Conservation (phyloP, 1,139 yeast species). For the Pichia sp. region DNA sequence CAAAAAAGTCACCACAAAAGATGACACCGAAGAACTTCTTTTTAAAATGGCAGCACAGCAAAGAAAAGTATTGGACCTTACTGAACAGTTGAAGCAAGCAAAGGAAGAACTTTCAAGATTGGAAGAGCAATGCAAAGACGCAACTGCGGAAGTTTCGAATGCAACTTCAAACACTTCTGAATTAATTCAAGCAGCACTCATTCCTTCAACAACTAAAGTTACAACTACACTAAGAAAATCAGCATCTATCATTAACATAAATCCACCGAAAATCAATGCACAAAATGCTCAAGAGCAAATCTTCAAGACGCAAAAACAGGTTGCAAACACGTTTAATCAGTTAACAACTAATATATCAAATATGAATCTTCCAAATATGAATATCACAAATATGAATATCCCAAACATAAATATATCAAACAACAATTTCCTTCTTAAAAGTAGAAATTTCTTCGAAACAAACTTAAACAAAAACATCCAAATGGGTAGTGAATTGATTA, state of each 20-base stretch:
- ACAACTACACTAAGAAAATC: conserved; percentile 15
- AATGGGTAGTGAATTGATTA: conserved; percentile 16
- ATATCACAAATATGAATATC: conserved; percentile 19
- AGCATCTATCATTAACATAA: conserved; percentile 18
- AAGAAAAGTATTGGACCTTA: conserved; percentile 41
- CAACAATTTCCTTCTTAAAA: conserved; percentile 24
- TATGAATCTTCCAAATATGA: conserved; percentile 7
- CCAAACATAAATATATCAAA: conserved; percentile 20
- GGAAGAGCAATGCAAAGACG: conserved; percentile 32
- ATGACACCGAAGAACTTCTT: conserved; percentile 24
- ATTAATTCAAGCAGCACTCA: not conserved
- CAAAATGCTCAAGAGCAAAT: conserved; percentile 13
- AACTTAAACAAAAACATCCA: conserved; percentile 23
- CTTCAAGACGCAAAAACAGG: conserved; percentile 17
- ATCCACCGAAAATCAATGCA: conserved; percentile 7
- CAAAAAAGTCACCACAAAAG: not conserved
- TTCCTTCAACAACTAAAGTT: conserved; percentile 5
- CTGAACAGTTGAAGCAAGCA: conserved; percentile 34
- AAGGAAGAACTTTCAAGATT: conserved; percentile 37
- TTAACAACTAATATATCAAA: conserved; percentile 13
- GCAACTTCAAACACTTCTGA: not conserved
- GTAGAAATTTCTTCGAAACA: conserved; percentile 25
- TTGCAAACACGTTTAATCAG: conserved; percentile 23
- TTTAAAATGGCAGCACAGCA: conserved; percentile 43
- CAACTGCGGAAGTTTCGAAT: not conserved